phyloP scores from a whole-genome alignment of 495 filamentous ascomycete genomes.

The Tuber borchii region DNA sequence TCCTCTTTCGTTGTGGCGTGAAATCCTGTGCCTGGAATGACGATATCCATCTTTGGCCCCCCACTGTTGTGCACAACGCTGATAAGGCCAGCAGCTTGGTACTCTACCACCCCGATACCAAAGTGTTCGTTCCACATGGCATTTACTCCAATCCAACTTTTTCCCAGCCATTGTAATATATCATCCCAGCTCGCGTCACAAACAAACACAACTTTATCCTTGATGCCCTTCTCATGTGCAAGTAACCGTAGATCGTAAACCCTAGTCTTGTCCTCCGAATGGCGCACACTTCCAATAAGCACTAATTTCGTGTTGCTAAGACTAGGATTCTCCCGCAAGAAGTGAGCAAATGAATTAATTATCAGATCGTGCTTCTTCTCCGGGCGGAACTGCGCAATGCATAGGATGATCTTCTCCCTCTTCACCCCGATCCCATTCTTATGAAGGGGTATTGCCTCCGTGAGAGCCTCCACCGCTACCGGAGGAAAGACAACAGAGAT shows the following conservation, averaged over 20 bases:
- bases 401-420: conserved; percentile 67
- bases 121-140: conserved; percentile 99
- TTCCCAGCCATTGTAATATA: conserved; percentile 68
- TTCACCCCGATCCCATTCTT: conserved; percentile 56
- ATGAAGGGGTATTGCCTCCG: conserved; percentile 58
- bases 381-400: conserved; percentile 93
- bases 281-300: conserved; percentile 80
- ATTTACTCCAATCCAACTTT: conserved; percentile 77
- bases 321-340: conserved; percentile 45
- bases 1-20: conserved; percentile 68
- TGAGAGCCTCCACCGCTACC: conserved; percentile 76
- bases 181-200: conserved; percentile 82
- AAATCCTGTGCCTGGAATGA: conserved; percentile 66
- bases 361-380: conserved; percentile 92
- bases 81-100: conserved; percentile 89
- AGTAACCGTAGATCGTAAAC: conserved; percentile 87
- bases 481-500: conserved; percentile 81
- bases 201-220: conserved; percentile 75
- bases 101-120: conserved; percentile 96
- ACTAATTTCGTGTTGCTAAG: conserved; percentile 58
- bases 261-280: conserved; percentile 71
- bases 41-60: conserved; percentile 88
- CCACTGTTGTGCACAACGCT: conserved; percentile 86
- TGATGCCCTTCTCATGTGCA: conserved; percentile 78
- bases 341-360: conserved; percentile 71